These are phyloP conservation scores for Xylaria multiplex DNA, from an alignment of 2,329 filamentous ascomycete genomes.

Conservation along the genomic window DNA sequence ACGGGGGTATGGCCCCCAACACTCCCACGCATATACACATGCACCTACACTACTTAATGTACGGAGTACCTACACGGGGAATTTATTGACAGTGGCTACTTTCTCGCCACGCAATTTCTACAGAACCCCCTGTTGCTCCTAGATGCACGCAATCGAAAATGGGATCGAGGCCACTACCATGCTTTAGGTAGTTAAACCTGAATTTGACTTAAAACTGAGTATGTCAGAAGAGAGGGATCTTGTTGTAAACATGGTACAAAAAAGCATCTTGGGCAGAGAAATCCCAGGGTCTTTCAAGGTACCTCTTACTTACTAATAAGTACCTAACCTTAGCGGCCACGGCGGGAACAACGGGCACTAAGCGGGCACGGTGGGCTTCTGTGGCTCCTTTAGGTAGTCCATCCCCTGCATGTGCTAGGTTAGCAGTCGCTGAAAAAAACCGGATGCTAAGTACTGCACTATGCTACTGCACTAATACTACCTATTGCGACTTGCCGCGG, in stretches of 20 bases:
- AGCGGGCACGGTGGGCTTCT: not conserved
- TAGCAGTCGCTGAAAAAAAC: too few relatives aligned
- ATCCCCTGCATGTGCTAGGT: not conserved
- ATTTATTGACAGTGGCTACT: not conserved
- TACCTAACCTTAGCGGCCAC: slow-evolving; percentile 8
- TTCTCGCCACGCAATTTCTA: not conserved
- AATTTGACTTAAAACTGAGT: not conserved
- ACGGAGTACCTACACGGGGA: too few relatives aligned
- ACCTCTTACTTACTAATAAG: too few relatives aligned
- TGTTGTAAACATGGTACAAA: not conserved
- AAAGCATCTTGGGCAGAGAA: too few relatives aligned
- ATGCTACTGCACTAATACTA: too few relatives aligned
- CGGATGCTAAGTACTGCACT: too few relatives aligned
- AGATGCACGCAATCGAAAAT: slow-evolving; percentile 19
- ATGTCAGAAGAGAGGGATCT: not conserved
- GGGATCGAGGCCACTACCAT: slow-evolving; percentile 2
- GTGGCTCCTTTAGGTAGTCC: not conserved
- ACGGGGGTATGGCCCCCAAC: not conserved
- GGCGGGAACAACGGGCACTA: not conserved
- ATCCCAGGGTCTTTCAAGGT: too few relatives aligned
- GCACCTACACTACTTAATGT: too few relatives aligned
- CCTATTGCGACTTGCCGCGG: too few relatives aligned
- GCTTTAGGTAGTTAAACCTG: not conserved
- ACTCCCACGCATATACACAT: too few relatives aligned
- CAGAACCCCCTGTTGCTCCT: slow-evolving; percentile 1